Percentiles rank a stretch among this genome's conserved stretches.
Conservation (phyloP, 208 protist species). For the Trypanosoma grayi region DNA sequence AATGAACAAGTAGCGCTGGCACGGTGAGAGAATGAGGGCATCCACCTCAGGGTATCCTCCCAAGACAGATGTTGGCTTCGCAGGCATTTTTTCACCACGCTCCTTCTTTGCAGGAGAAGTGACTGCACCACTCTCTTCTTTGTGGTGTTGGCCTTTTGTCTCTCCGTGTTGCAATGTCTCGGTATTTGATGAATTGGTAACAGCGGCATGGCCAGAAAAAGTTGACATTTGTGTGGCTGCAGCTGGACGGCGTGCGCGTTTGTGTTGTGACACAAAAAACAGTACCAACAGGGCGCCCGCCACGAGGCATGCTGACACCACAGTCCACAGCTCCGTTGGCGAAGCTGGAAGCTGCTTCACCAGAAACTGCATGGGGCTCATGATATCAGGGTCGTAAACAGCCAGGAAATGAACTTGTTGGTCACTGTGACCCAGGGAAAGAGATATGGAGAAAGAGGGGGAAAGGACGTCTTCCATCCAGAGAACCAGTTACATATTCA, state of each 20-base stretch:
- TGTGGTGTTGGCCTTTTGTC: background rate
- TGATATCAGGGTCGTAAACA: no score
- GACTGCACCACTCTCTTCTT: background rate
- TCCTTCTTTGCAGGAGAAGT: background rate
- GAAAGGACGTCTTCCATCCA: no score
- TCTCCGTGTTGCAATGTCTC: background rate
- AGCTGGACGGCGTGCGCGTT: background rate
- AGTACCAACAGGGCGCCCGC: background rate
- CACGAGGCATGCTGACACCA: background rate
- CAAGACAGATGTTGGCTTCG: slow-evolving; percentile 41
- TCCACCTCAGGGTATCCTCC: slow-evolving; percentile 63
- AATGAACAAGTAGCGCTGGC: slow-evolving; percentile 57
- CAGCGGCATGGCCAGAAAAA: background rate
- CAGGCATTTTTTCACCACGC: background rate
- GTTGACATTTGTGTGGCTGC: no score
- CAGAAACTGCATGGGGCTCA: background rate
- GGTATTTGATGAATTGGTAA: no score
- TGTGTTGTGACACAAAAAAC: no score
- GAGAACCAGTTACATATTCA: no score
- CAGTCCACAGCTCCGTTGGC: background rate
- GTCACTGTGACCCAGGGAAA: no score
- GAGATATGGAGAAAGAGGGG: no score
- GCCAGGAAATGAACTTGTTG: no score
- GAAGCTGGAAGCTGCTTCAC: background rate
- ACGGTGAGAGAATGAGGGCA: slow-evolving; percentile 55